Percentiles rank a stretch among this genome's conserved stretches.
phyloP scores from a whole-genome alignment of 2,329 filamentous ascomycete species.

The Plectosphaerella cucumerina region DNA sequence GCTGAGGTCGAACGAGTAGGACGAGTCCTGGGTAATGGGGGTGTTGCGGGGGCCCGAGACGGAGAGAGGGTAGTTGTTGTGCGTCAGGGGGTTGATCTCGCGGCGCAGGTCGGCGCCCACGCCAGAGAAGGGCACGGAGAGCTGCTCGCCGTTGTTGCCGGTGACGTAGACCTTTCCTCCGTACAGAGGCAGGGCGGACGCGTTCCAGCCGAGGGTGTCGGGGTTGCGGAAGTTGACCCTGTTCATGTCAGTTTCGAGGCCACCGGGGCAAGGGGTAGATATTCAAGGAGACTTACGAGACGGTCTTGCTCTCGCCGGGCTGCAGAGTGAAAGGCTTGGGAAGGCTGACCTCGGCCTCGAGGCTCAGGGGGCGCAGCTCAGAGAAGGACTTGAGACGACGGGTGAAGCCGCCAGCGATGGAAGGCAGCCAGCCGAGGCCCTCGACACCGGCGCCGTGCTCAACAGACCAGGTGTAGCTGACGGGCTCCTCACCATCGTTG shows the following conservation, averaged over 20 bases:
- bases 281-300: conserved; percentile 24
- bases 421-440: conserved; percentile 15
- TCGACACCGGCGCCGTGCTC: conserved; percentile 31
- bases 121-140: conserved; percentile 27
- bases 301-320: conserved; percentile 18
- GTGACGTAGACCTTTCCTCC: conserved; percentile 27
- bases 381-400: conserved; percentile 13
- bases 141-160: conserved; percentile 23
- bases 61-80: conserved; percentile 11
- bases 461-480: conserved; percentile 24
- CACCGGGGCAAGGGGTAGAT: not conserved
- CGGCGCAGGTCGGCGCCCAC: conserved; percentile 17
- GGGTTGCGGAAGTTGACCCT: conserved; percentile 25
- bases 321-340: conserved; percentile 18
- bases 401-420: not conserved
- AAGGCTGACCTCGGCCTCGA: conserved; percentile 14
- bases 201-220: conserved; percentile 16
- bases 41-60: conserved; percentile 5
- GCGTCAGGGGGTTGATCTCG: conserved; percentile 14
- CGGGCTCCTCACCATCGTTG: conserved; percentile 28
- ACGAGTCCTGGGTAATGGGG: conserved; percentile 5
- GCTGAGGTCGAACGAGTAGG: conserved; percentile 11
- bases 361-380: conserved; percentile 14
- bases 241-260: not conserved
- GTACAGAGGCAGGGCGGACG: conserved; percentile 24